Percentiles rank a stretch among this genome's conserved stretches.
Evolutionary conservation across 2,329 filamentous ascomycete species (phyloP).

Genomic region (Xenoacremonium recifei): DNA sequence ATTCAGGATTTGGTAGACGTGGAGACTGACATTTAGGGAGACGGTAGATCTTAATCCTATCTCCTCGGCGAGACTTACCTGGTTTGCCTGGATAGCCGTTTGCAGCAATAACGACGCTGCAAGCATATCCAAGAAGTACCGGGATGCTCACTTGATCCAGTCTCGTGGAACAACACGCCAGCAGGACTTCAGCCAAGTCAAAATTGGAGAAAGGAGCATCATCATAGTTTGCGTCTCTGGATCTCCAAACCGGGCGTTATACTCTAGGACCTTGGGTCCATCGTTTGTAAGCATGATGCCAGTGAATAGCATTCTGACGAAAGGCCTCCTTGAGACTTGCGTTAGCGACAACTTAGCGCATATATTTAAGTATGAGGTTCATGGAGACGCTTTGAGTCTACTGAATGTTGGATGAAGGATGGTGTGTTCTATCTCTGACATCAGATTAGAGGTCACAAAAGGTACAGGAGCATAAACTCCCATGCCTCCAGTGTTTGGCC

Average conservation of each 20-base stretch:
- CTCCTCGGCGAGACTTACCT: no score
- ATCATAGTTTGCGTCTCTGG: conserved; percentile 84
- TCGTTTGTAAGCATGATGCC: conserved; percentile 79
- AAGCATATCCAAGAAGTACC: conserved; percentile 64
- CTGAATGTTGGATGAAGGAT: conserved; percentile 63
- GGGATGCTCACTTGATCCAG: conserved; percentile 64
- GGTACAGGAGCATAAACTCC: conserved; percentile 69
- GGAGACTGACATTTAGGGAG: no score
- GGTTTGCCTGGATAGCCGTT: conserved; percentile 67
- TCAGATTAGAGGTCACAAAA: conserved; percentile 48
- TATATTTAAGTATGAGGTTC: no score
- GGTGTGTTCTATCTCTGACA: conserved; percentile 56
- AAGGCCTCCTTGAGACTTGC: no score
- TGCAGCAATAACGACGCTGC: conserved; percentile 82
- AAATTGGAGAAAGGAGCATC: conserved; percentile 69
- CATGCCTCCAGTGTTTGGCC: conserved; percentile 75
- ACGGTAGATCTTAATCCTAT: no score
- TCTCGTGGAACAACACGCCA: conserved; percentile 71
- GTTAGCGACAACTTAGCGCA: no score
- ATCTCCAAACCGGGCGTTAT: conserved; percentile 87
- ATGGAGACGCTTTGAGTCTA: conserved; percentile 60
- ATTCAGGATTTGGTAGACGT: conserved; percentile 13
- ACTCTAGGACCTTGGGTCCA: conserved; percentile 79
- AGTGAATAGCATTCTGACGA: conserved; percentile 71
- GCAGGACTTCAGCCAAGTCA: conserved; percentile 81